Evolutionary conservation across 768 basidiomycete genomes (phyloP).

Genomic region (Cyclocybe cylindracea): DNA sequence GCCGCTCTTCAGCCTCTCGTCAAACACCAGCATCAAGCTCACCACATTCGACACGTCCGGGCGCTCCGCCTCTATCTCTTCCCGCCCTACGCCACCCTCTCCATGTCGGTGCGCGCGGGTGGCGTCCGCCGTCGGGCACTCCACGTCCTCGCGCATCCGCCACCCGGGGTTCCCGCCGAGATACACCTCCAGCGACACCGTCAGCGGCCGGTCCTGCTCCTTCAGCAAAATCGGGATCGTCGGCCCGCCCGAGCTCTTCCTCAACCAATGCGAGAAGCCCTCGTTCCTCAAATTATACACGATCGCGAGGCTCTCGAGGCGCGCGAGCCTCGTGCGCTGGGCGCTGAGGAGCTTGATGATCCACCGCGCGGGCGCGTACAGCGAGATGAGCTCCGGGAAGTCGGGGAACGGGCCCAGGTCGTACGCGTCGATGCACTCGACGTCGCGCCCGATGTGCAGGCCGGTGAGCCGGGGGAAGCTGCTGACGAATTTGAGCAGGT

Average conservation of each 20-base stretch:
- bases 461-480: slow-evolving; percentile 12
- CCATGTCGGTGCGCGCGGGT: too few relatives aligned
- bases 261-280: slow-evolving; percentile 21
- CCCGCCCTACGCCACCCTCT: too few relatives aligned
- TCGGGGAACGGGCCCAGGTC: slow-evolving; percentile 20
- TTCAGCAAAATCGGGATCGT: slow-evolving; percentile 19
- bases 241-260: slow-evolving; percentile 4
- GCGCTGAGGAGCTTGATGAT: slow-evolving; percentile 21
- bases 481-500: slow-evolving; percentile 18
- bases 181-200: slow-evolving; percentile 14
- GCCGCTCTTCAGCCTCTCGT: slow-evolving; percentile 10
- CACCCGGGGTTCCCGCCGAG: slow-evolving; percentile 21
- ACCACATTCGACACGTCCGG: slow-evolving; percentile 10
- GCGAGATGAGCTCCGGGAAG: slow-evolving; percentile 16
- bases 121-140: background rate
- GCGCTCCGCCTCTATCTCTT: background rate
- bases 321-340: slow-evolving; percentile 15
- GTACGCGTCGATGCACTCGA: slow-evolving; percentile 16
- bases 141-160: slow-evolving; percentile 20
- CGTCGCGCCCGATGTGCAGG: slow-evolving; percentile 16
- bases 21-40: slow-evolving; percentile 16
- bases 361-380: slow-evolving; percentile 21
- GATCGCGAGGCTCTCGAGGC: slow-evolving; percentile 19
- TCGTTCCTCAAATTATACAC: slow-evolving; percentile 21
- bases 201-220: slow-evolving; percentile 16